phyloP scores from a whole-genome alignment of 495 filamentous ascomycete genomes.

The Penicillium malachiteum region DNA sequence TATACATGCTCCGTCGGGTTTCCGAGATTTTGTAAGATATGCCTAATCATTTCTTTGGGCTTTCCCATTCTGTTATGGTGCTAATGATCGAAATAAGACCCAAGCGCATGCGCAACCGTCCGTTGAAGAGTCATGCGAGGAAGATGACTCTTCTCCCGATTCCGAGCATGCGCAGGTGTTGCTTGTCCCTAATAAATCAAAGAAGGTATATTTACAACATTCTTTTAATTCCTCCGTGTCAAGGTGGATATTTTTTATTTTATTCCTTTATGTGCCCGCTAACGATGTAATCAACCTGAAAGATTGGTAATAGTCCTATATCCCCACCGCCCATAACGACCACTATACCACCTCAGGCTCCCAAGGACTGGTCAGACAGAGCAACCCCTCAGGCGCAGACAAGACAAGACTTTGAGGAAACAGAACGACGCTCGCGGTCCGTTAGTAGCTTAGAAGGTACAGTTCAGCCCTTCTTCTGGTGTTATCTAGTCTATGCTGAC shows the following conservation, averaged over 20 bases:
- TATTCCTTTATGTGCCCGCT: neutral
- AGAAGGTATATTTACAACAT: constrained; percentile 14
- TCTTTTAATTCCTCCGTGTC: neutral
- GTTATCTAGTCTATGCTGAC: neutral
- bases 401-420: constrained; percentile 64
- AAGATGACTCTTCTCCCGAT: constrained; percentile 5
- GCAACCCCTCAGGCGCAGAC: constrained; percentile 83
- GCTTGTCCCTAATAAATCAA: constrained; percentile 1
- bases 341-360: constrained; percentile 60
- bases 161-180: neutral
- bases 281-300: constrained; percentile 1
- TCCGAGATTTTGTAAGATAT: constrained; percentile 68
- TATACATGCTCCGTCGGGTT: constrained; percentile 82
- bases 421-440: constrained; percentile 44
- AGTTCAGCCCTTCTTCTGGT: constrained; percentile 16
- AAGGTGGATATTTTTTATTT: no score
- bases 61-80: neutral
- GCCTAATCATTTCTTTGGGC: neutral
- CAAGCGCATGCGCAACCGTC: neutral
- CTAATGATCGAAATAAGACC: neutral
- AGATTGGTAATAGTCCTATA: constrained; percentile 39
- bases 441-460: constrained; percentile 76
- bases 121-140: constrained; percentile 9
- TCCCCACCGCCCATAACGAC: constrained; percentile 71
- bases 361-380: constrained; percentile 62